These are phyloP conservation scores for Oryza glaberrima DNA, from an alignment of 176 grass and related monocot species.

Conservation along the genomic window DNA sequence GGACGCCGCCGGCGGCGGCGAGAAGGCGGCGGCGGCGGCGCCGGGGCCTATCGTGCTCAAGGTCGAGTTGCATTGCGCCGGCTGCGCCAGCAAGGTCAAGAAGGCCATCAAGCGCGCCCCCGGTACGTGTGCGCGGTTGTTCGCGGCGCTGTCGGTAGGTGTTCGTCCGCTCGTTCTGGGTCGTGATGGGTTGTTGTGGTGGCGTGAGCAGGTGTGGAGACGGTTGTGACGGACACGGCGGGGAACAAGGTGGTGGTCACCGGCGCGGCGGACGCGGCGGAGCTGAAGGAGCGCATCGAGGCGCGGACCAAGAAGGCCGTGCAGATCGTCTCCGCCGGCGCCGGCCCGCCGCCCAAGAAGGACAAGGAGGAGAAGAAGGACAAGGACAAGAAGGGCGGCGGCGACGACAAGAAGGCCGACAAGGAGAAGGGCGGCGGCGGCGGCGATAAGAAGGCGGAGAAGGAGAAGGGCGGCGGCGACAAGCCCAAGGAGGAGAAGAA, in stretches of 20 bases:
- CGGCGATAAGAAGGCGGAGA: slow-evolving; percentile 7
- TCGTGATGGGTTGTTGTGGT: no score
- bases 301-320: slow-evolving; percentile 58
- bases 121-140: slow-evolving; percentile 12
- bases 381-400: slow-evolving; percentile 25
- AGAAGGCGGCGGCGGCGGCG: neutral
- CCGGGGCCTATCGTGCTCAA: slow-evolving; percentile 55
- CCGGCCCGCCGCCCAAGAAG: slow-evolving; percentile 54
- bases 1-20: neutral
- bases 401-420: slow-evolving; percentile 58
- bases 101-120: slow-evolving; percentile 52
- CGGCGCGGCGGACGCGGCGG: slow-evolving; percentile 57
- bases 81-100: slow-evolving; percentile 70
- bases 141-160: no score
- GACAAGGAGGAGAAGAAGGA: slow-evolving; percentile 32
- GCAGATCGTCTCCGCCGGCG: slow-evolving; percentile 67
- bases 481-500: slow-evolving; percentile 63
- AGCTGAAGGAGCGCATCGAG: slow-evolving; percentile 71
- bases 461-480: slow-evolving; percentile 40
- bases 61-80: slow-evolving; percentile 82
- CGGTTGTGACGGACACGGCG: slow-evolving; percentile 46
- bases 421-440: slow-evolving; percentile 21
- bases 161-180: neutral
- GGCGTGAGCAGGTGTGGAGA: slow-evolving; percentile 51
- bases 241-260: slow-evolving; percentile 57